Conservation (phyloP, 2,329 filamentous ascomycete species). For the Exophiala phaeomuriformis region DNA sequence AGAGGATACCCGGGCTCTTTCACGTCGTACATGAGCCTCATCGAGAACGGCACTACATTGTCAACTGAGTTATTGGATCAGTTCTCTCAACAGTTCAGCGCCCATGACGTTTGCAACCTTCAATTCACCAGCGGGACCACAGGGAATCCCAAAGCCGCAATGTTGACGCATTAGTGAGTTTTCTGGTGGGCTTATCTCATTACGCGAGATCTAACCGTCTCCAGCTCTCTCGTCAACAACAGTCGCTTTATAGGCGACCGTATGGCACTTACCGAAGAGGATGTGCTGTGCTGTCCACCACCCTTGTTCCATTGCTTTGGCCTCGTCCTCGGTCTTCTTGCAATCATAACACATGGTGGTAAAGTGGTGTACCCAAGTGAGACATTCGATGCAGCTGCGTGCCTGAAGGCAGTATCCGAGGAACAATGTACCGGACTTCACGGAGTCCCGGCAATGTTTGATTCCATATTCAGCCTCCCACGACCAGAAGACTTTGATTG, state of each 20-base stretch:
- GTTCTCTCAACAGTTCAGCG: conserved; percentile 50
- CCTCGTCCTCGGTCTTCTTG: conserved; percentile 66
- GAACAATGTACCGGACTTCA: conserved; percentile 68
- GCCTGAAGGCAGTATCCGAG: conserved; percentile 58
- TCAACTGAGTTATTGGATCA: conserved; percentile 47
- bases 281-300: conserved; percentile 71
- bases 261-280: conserved; percentile 59
- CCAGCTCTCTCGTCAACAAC: conserved; percentile 51
- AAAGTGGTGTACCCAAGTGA: conserved; percentile 71
- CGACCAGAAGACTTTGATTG: conserved; percentile 43
- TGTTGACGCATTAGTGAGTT: conserved; percentile 61
- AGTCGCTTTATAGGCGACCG: conserved; percentile 65
- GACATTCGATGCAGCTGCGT: conserved; percentile 61
- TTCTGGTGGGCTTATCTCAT: not conserved
- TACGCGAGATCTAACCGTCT: not conserved
- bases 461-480: conserved; percentile 51
- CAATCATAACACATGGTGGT: conserved; percentile 64
- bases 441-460: conserved; percentile 80
- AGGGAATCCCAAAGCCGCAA: conserved; percentile 64
- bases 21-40: conserved; percentile 53
- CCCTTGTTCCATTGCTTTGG: conserved; percentile 84
- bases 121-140: conserved; percentile 72
- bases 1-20: conserved; percentile 50
- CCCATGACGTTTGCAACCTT: conserved; percentile 64
- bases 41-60: conserved; percentile 46